Evolutionary conservation across 1,284 basidiomycete genomes (phyloP).

Genomic region (Ganoderma multipileum): DNA sequence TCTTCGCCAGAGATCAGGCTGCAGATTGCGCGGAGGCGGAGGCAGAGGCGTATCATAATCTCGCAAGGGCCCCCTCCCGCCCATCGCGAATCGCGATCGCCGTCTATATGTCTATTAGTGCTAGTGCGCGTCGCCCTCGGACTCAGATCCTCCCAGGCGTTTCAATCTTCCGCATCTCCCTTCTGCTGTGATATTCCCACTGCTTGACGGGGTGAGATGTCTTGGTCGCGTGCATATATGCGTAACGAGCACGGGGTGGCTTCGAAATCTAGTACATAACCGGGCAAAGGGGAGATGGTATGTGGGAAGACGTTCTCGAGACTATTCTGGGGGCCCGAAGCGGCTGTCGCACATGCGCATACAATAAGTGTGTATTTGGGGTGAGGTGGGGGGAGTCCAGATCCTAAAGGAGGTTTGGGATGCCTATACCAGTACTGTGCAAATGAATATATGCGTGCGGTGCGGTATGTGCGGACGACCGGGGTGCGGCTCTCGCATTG

Average conservation of each 20-base stretch:
- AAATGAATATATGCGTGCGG: neutral
- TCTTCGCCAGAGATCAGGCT: neutral
- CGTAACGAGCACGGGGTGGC: neutral
- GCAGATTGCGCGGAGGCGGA: conserved; percentile 1
- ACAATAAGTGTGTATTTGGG: neutral
- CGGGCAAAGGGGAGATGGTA: neutral
- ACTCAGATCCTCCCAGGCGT: neutral
- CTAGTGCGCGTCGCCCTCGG: neutral
- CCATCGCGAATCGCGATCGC: conserved; percentile 5
- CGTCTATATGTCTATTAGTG: neutral
- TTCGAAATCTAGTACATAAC: neutral
- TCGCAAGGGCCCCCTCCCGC: neutral
- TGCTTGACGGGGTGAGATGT: neutral
- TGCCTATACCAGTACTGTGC: neutral
- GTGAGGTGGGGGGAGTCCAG: neutral
- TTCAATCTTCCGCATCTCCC: neutral
- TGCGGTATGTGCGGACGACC: neutral
- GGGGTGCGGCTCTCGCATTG: neutral
- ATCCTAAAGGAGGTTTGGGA: neutral
- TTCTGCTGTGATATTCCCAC: neutral
- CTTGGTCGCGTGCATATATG: neutral
- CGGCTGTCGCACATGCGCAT: neutral
- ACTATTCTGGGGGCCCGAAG: neutral
- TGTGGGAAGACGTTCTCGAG: neutral
- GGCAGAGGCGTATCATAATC: neutral